Base-by-base conservation (phyloP, 73 alveolate genomes). In the Effrenium voratum region DNA sequence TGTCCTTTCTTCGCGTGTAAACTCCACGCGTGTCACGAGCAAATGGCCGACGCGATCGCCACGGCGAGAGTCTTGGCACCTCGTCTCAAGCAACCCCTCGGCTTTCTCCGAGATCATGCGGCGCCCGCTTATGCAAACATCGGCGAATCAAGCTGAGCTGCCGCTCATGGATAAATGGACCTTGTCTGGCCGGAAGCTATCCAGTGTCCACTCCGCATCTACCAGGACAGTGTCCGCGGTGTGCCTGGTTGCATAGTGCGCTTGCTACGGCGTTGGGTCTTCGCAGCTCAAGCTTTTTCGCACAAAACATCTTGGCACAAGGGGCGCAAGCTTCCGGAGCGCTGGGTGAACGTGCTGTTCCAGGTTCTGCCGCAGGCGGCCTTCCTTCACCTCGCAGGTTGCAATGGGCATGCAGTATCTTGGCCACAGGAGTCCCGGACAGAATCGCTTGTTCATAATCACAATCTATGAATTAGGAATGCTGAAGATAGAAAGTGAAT, bases 111-210 rank as follows among this genome's bases (percentile, higher is more conserved):
- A n/a, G n/a, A n/a, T n/a, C n/a, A n/a, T n/a, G n/a, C n/a, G n/a
- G n/a, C n/a, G n/a, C n/a, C n/a, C n/a, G n/a, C n/a, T n/a, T n/a
- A n/a, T n/a, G n/a, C n/a, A n/a, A n/a, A n/a, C n/a, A n/a, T n/a
- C n/a, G n/a, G n/a, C n/a, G n/a, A n/a, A n/a, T n/a, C n/a, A n/a
- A n/a, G n/a, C n/a, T n/a, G n/a, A n/a, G n/a, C n/a, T n/a, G n/a
- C n/a, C n/a, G n/a, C n/a, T n/a, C n/a, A n/a, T n/a, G n/a, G 94
- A 86, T 10, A 86, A 47, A 49, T 86, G 94, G 43, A 86, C 94
- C 45, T 32, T 44, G 47, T 86, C 94, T 28, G 94, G 45, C 24
- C 50, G 50, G 68, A 59, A 86, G 46, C 57, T 82, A 28, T 26
- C 26, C 12, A 47, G 44, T 30, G 36, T 22, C 41, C 36, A 12